These are phyloP conservation scores for Anisodus acutangulus DNA, from an alignment of 257 asterid species.

Conservation along the genomic window DNA sequence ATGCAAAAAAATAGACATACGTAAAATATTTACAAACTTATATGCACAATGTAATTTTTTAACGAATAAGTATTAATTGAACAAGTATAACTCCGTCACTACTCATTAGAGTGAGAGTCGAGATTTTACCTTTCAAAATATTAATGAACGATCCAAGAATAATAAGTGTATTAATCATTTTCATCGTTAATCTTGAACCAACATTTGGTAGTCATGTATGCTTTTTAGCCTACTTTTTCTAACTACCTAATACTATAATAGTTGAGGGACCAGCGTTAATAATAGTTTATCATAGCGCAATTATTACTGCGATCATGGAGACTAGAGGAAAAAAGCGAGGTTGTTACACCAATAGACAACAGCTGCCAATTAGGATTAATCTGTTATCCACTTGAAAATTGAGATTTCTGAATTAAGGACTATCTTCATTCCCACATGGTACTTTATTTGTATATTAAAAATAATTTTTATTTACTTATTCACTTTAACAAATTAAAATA, in stretches of 20 bases:
- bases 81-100: too few species aligned
- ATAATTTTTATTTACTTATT: too few species aligned
- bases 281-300: background rate
- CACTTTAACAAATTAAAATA: too few species aligned
- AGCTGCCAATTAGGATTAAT: background rate
- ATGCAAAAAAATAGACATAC: too few species aligned
- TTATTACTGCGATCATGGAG: background rate
- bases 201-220: background rate
- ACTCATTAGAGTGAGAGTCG: too few species aligned
- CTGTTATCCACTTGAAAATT: background rate
- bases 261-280: background rate
- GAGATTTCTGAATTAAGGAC: background rate
- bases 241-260: background rate
- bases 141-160: too few species aligned
- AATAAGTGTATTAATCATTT: background rate
- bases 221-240: background rate
- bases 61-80: too few species aligned
- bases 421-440: background rate
- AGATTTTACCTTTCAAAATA: too few species aligned
- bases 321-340: slow-evolving; percentile 4
- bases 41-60: too few species aligned
- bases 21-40: too few species aligned
- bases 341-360: slow-evolving; percentile 22
- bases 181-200: background rate
- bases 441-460: background rate